These are phyloP conservation scores for Taphrina flavorubra DNA, from an alignment of 1,139 yeast genomes.

Conservation along the genomic window DNA sequence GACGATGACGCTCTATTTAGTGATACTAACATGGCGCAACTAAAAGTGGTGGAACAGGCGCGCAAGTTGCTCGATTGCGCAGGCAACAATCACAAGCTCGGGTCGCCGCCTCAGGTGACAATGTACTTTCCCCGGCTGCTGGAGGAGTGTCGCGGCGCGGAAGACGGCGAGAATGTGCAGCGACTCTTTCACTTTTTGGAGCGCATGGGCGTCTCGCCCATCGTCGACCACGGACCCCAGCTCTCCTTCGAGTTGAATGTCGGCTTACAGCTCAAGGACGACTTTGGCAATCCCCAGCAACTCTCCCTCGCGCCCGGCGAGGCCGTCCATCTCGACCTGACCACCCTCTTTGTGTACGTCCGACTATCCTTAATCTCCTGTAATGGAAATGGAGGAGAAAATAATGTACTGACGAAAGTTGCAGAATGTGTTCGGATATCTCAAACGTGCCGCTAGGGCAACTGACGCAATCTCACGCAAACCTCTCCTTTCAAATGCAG, in stretches of 20 bases:
- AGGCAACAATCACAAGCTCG: constrained; percentile 21
- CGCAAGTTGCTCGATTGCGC: constrained; percentile 21
- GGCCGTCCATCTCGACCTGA: constrained; percentile 19
- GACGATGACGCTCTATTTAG: constrained; percentile 16
- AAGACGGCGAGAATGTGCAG: constrained; percentile 12
- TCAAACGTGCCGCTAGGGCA: constrained; percentile 15
- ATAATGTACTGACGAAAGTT: neutral
- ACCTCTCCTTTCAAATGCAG: constrained; percentile 24
- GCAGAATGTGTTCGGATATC: constrained; percentile 24
- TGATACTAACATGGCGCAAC: constrained; percentile 10
- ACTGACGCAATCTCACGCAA: constrained; percentile 3
- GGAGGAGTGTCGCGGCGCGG: constrained; percentile 15
- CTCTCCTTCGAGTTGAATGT: constrained; percentile 18
- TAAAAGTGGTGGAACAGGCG: constrained; percentile 13
- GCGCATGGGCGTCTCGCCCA: constrained; percentile 2
- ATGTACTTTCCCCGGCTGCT: constrained; percentile 25
- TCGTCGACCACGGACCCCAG: constrained; percentile 16
- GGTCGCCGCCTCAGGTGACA: constrained; percentile 13
- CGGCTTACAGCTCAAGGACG: constrained; percentile 22
- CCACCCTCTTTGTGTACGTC: constrained; percentile 20
- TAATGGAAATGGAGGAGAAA: too few species aligned
- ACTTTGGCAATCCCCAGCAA: constrained; percentile 18
- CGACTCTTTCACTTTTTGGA: constrained; percentile 1
- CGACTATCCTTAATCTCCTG: too few species aligned
- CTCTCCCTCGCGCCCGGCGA: neutral